A percentile compares a stretch with the other conserved stretches of the same genome.
phyloP scores from a whole-genome alignment of 306 rosid species.

The Arachis stenosperma region DNA sequence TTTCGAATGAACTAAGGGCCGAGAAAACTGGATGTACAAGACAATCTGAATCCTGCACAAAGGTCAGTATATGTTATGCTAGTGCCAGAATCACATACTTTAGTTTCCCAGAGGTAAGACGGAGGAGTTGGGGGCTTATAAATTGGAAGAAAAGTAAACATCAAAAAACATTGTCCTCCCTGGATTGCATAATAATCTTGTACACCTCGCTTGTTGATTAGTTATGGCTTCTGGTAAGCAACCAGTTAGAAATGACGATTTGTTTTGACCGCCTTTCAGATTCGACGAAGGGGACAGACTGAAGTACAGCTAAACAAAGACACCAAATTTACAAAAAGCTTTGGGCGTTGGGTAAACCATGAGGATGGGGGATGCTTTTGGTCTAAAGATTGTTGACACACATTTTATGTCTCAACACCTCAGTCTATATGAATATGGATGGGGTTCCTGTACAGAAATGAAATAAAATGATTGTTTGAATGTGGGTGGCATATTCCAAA shows the following conservation, averaged over 20 bases:
- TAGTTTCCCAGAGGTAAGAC: conserved; percentile 2
- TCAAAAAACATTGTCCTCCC: not conserved
- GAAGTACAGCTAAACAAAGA: conserved; percentile 34
- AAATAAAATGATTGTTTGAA: conserved; percentile 21
- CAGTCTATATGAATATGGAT: conserved; percentile 48
- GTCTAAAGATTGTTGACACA: conserved; percentile 1
- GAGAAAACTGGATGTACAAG: conserved; percentile 51
- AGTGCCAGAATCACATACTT: not conserved
- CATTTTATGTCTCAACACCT: conserved; percentile 13
- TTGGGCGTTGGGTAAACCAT: conserved; percentile 41
- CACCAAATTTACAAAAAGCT: conserved; percentile 31
- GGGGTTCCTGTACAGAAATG: conserved; percentile 44
- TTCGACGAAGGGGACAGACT: conserved; percentile 42
- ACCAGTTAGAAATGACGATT: not conserved
- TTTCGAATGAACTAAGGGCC: conserved; percentile 47
- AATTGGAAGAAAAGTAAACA: not conserved
- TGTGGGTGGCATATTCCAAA: conserved; percentile 17
- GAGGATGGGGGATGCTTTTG: conserved; percentile 41
- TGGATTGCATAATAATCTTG: not conserved
- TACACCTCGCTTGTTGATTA: not conserved
- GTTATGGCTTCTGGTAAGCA: not conserved
- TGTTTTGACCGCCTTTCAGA: conserved; percentile 38
- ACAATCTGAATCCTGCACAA: conserved; percentile 48
- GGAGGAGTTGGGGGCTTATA: not conserved
- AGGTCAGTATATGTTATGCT: conserved; percentile 50